Conservation (phyloP, 192 early-diverging fungal genomes). For the Umbelopsis sp. region DNA sequence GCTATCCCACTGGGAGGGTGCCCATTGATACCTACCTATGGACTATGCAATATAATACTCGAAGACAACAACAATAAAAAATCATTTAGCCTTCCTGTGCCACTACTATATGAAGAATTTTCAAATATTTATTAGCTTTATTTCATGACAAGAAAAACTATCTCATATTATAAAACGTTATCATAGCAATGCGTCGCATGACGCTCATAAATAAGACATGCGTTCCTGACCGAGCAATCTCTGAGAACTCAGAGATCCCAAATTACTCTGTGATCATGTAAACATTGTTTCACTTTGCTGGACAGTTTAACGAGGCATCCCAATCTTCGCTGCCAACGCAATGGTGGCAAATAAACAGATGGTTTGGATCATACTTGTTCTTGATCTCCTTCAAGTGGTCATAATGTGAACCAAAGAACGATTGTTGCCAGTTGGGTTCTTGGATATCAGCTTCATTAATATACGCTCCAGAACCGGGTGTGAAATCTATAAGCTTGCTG, state of each 20-base stretch:
- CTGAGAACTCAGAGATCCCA: neutral
- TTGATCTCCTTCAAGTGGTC: constrained; percentile 41
- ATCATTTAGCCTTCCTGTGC: too few species aligned
- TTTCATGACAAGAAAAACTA: too few species aligned
- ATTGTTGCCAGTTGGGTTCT: constrained; percentile 44
- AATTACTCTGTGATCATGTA: neutral
- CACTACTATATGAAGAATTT: too few species aligned
- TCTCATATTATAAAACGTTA: too few species aligned
- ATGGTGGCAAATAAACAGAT: constrained; percentile 44
- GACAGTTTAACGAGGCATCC: constrained; percentile 1
- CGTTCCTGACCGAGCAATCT: too few species aligned
- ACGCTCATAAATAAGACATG: too few species aligned
- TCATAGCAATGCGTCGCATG: too few species aligned
- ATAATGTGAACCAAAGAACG: constrained; percentile 55
- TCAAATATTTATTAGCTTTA: too few species aligned
- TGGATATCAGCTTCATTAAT: constrained; percentile 48
- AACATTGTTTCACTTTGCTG: neutral
- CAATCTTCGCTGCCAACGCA: constrained; percentile 41
- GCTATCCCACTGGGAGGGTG: too few species aligned
- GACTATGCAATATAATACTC: too few species aligned
- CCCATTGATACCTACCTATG: too few species aligned
- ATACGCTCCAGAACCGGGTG: constrained; percentile 48
- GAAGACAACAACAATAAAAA: too few species aligned
- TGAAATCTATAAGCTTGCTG: constrained; percentile 24
- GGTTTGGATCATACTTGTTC: constrained; percentile 42